phyloP scores from a whole-genome alignment of 1,139 yeast species.

The Magnusiomyces sp. region DNA sequence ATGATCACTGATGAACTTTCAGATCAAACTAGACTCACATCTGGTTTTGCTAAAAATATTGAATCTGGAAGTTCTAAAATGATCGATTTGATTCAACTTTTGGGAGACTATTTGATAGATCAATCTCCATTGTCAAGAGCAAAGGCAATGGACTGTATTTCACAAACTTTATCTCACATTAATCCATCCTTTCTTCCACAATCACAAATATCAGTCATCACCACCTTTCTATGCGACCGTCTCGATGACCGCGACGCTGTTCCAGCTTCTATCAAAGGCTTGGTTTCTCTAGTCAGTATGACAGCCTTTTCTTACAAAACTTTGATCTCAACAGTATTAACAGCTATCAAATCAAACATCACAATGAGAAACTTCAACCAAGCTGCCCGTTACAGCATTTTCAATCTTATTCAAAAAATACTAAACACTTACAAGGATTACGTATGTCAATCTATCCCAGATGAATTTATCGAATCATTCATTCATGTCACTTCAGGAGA shows the following conservation, averaged over 20 bases:
- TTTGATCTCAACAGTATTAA: constrained; percentile 10
- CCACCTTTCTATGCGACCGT: constrained; percentile 56
- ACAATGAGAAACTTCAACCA: constrained; percentile 41
- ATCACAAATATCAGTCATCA: constrained; percentile 55
- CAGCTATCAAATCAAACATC: constrained; percentile 39
- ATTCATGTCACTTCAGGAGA: constrained; percentile 73
- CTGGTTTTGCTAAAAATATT: constrained; percentile 23
- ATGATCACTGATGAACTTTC: constrained; percentile 15
- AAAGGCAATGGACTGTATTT: constrained; percentile 49
- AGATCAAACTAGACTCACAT: constrained; percentile 10
- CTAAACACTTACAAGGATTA: constrained; percentile 23
- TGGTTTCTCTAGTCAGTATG: constrained; percentile 46
- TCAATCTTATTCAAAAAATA: constrained; percentile 40
- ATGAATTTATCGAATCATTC: constrained; percentile 46
- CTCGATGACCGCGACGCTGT: constrained; percentile 55
- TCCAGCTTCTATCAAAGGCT: constrained; percentile 46
- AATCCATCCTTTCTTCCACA: constrained; percentile 38
- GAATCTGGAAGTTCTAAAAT: constrained; percentile 36
- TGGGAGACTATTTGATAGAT: constrained; percentile 60
- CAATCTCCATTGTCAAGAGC: constrained; percentile 22
- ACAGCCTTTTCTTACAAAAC: constrained; percentile 19
- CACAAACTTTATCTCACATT: constrained; percentile 41
- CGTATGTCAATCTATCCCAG: constrained; percentile 24
- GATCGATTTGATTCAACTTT: constrained; percentile 43
- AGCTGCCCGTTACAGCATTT: constrained; percentile 47